These are phyloP conservation scores for Malassezia psittaci DNA, from an alignment of 1,284 basidiomycete species.

Conservation along the genomic window DNA sequence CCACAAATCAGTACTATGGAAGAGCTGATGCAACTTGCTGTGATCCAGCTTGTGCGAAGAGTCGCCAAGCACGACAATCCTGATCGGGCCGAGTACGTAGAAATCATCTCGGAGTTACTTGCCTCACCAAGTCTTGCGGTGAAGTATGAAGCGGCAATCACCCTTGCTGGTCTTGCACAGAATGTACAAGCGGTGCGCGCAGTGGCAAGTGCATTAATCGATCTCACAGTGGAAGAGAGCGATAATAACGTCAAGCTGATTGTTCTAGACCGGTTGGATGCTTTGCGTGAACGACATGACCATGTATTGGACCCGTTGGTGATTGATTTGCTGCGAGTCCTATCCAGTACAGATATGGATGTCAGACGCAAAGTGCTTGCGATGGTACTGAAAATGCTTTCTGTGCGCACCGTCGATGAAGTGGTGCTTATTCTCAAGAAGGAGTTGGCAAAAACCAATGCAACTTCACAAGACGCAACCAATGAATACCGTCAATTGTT, in stretches of 20 bases:
- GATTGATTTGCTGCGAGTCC: constrained; percentile 88
- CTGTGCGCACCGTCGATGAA: constrained; percentile 92
- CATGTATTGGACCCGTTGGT: constrained; percentile 83
- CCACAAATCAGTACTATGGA: constrained; percentile 77
- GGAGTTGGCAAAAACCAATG: constrained; percentile 72
- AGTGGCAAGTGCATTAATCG: constrained; percentile 78
- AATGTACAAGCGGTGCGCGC: constrained; percentile 95
- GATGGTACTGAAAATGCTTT: constrained; percentile 86
- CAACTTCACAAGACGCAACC: constrained; percentile 55
- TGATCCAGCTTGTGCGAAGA: constrained; percentile 85
- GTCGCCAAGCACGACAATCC: constrained; percentile 71
- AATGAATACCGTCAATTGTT: constrained; percentile 90
- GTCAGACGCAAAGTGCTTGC: constrained; percentile 83
- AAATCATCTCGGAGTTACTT: constrained; percentile 87
- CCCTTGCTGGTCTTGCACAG: constrained; percentile 85
- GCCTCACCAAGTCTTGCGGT: constrained; percentile 84
- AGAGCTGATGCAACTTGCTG: constrained; percentile 87
- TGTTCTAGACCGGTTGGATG: constrained; percentile 83
- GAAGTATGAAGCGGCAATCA: constrained; percentile 95
- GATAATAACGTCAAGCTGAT: constrained; percentile 99
- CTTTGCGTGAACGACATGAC: constrained; percentile 73
- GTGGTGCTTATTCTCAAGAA: constrained; percentile 95
- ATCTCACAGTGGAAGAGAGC: constrained; percentile 82
- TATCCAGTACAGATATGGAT: constrained; percentile 89
- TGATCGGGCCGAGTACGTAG: constrained; percentile 65